Base-by-base conservation (phyloP, 2,329 filamentous ascomycete species). In the Lachnellula arida region DNA sequence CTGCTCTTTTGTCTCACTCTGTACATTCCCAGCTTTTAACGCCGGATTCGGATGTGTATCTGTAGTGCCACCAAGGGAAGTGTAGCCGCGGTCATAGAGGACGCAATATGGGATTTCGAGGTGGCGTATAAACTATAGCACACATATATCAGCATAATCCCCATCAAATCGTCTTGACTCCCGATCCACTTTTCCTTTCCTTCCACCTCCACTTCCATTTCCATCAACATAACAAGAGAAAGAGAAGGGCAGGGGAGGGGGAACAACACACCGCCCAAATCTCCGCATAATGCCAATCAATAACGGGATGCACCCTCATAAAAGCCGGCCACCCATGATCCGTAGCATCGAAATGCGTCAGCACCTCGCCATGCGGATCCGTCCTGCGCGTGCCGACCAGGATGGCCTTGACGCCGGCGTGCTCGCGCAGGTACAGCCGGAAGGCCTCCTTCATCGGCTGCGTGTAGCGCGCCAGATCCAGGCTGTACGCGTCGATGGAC, bases 281-380 rank as follows among this genome's bases (percentile, higher is more conserved):
- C 71, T 97, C 93, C 11, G 84, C 82, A 72, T 97, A 96, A 71
- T 94, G 90, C 94, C 94, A 99, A 73, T 99, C 94, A 68, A 99
- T 92, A 9, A 99, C 89, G 0, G 94, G 93, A 72, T 99, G 91
- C 58, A 97, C 80, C 56, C 94, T 84, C 86, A 97, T 92, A 68
- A 97, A 96, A 44, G 79, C 76, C 37, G 94, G 94, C 94, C 94
- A 99, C 2, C 87, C 91, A 37, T 81, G 77, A 72, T 97, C 94
- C 4, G 94, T 99, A 50, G 80, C 81, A 69, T 96, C 89, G 69
- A 97, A 97, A 72, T 89, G 84, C 40, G 81, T 88, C 66, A 99
- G 72, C 15, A 80, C 77, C 64, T 84, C 85, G 47, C 93, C 91
- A 70, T 97, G 91, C 6, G 94, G 94, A 72, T 99, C 94, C 3